phyloP scores from a whole-genome alignment of 2,329 filamentous ascomycete species.

The Aschersonia sp. region DNA sequence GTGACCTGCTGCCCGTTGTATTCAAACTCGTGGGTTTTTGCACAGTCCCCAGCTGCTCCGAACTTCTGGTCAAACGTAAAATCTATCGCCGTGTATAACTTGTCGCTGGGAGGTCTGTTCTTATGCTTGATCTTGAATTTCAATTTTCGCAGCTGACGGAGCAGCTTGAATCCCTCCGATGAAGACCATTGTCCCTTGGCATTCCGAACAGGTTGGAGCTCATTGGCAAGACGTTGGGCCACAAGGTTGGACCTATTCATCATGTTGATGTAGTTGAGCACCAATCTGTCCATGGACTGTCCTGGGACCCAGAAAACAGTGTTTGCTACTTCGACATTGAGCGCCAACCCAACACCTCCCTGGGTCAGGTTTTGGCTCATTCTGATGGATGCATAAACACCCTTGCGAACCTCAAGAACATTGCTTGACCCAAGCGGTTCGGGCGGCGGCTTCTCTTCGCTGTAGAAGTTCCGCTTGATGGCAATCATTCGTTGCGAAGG shows the following conservation, averaged over 20 bases:
- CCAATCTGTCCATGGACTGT: conserved; percentile 22
- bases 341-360: conserved; percentile 47
- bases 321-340: conserved; percentile 89
- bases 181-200: conserved; percentile 13
- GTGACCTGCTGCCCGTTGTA: conserved; percentile 28
- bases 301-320: conserved; percentile 63
- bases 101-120: conserved; percentile 27
- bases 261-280: conserved; percentile 15
- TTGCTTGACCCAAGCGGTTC: conserved; percentile 36
- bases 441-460: conserved; percentile 28
- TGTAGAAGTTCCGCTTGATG: conserved; percentile 77
- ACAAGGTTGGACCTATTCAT: conserved; percentile 10
- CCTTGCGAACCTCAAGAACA: conserved; percentile 69
- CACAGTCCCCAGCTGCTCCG: conserved; percentile 29
- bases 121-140: conserved; percentile 39
- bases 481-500: conserved; percentile 52
- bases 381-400: conserved; percentile 75
- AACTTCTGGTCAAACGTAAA: conserved; percentile 32
- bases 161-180: conserved; percentile 37
- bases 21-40: conserved; percentile 41
- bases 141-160: conserved; percentile 39
- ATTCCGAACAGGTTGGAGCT: conserved; percentile 20
- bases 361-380: conserved; percentile 42
- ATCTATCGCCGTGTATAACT: conserved; percentile 35
- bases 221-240: conserved; percentile 11